phyloP scores from a whole-genome alignment of 495 filamentous ascomycete genomes.

The Saxophila tyrrhenica region DNA sequence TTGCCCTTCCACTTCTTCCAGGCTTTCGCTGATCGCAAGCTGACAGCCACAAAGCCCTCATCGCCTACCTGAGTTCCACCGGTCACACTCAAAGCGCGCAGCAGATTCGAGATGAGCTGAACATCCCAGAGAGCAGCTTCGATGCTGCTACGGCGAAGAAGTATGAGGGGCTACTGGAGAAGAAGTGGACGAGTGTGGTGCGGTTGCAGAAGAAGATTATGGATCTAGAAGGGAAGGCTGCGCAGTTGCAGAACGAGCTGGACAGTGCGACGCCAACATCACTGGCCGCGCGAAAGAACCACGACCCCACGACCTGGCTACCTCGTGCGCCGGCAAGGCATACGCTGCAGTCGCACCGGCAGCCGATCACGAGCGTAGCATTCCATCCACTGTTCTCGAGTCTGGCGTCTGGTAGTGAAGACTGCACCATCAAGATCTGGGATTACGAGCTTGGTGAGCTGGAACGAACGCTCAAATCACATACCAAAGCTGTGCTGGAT shows the following conservation, averaged over 20 bases:
- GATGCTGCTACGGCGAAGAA: constrained; percentile 70
- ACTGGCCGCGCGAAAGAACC: constrained; percentile 55
- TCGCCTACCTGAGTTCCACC: constrained; percentile 72
- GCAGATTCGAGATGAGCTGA: constrained; percentile 53
- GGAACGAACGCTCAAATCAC: constrained; percentile 83
- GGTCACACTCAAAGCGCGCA: constrained; percentile 57
- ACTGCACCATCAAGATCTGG: constrained; percentile 88
- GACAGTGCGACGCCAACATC: constrained; percentile 79
- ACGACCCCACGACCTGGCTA: constrained; percentile 80
- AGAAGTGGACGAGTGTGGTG: constrained; percentile 92
- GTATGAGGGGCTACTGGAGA: constrained; percentile 82
- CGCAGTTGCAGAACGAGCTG: constrained; percentile 65
- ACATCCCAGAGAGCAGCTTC: constrained; percentile 51
- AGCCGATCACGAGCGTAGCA: constrained; percentile 73
- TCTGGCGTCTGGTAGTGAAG: constrained; percentile 83
- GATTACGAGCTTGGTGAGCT: constrained; percentile 95
- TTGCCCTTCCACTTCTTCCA: not conserved
- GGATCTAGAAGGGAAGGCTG: constrained; percentile 71
- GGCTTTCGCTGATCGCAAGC: constrained; percentile 16
- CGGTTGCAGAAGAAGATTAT: constrained; percentile 95
- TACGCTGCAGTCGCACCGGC: constrained; percentile 72
- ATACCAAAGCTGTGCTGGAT: constrained; percentile 80
- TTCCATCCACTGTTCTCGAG: constrained; percentile 93
- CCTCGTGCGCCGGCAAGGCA: constrained; percentile 70
- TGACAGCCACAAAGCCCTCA: constrained; percentile 74